Percentiles rank a stretch among this genome's conserved stretches.
phyloP scores from a whole-genome alignment of 768 basidiomycete species.

The Tricholoma flavovirens region DNA sequence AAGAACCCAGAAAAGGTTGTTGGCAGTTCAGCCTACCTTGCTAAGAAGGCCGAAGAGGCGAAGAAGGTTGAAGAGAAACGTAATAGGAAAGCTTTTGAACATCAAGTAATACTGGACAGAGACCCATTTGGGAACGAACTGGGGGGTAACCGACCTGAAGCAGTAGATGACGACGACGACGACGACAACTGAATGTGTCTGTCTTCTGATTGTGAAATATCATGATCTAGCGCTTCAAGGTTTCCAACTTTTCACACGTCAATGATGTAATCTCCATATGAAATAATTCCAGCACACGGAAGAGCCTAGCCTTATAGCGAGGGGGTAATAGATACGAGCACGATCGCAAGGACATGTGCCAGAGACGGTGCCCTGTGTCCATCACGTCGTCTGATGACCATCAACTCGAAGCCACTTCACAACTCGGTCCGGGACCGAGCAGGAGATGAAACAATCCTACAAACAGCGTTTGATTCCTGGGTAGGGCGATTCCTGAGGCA shows the following conservation, averaged over 20 bases:
- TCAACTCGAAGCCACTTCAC: too few relatives aligned
- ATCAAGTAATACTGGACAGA: constrained; percentile 39
- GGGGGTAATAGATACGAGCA: too few relatives aligned
- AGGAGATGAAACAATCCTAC: too few relatives aligned
- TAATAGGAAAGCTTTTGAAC: constrained; percentile 51
- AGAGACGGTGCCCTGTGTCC: too few relatives aligned
- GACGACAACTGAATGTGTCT: constrained; percentile 31
- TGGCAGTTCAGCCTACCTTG: constrained; percentile 78
- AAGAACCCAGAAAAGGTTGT: constrained; percentile 95
- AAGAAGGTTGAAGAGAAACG: constrained; percentile 65
- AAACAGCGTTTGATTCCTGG: neutral
- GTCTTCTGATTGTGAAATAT: neutral
- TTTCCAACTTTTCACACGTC: too few relatives aligned
- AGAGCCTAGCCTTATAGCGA: too few relatives aligned
- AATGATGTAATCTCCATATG: too few relatives aligned
- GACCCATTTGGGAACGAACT: constrained; percentile 72
- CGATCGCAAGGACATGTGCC: too few relatives aligned
- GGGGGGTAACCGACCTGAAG: constrained; percentile 26
- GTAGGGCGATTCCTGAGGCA: neutral
- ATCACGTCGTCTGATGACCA: too few relatives aligned
- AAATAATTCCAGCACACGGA: too few relatives aligned
- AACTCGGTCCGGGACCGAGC: too few relatives aligned
- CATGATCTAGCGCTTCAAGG: neutral
- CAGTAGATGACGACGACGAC: constrained; percentile 59
- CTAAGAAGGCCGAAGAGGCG: constrained; percentile 68